Conservation (phyloP, 208 protist species). For the Leishmania tarentolae region DNA sequence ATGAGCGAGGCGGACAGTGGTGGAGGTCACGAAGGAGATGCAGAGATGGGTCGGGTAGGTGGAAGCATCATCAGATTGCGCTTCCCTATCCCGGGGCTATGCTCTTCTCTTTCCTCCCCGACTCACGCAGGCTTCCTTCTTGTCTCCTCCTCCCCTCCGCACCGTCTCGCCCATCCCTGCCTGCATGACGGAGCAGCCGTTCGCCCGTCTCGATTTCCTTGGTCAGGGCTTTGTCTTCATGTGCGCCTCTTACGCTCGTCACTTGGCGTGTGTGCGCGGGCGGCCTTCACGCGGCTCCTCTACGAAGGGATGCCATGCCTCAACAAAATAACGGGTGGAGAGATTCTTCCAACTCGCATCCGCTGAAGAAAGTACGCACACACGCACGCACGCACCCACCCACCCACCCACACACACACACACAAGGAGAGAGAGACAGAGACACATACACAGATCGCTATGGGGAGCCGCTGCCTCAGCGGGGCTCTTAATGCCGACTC, state of each 20-base stretch:
- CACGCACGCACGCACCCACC: neutral
- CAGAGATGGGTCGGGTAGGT: neutral
- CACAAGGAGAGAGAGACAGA: neutral
- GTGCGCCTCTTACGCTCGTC: too few relatives aligned
- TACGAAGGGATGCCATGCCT: too few relatives aligned
- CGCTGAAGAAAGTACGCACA: neutral
- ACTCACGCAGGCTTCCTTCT: neutral
- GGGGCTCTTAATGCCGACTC: neutral
- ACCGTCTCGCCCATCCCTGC: too few relatives aligned
- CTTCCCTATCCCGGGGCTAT: neutral
- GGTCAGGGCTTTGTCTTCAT: too few relatives aligned
- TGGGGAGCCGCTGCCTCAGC: neutral
- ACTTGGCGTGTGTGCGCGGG: too few relatives aligned
- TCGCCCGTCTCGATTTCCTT: too few relatives aligned
- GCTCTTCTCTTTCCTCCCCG: neutral
- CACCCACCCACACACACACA: slow-evolving; percentile 1
- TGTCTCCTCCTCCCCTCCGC: too few relatives aligned
- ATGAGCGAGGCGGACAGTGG: neutral
- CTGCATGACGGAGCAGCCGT: too few relatives aligned
- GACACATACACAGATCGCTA: too few relatives aligned
- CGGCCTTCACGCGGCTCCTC: too few relatives aligned
- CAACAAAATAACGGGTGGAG: neutral
- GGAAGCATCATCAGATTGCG: neutral
- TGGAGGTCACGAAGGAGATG: neutral
- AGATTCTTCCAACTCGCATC: neutral